phyloP scores from a whole-genome alignment of 2,329 filamentous ascomycete species.

The Cladophialophora immunda region DNA sequence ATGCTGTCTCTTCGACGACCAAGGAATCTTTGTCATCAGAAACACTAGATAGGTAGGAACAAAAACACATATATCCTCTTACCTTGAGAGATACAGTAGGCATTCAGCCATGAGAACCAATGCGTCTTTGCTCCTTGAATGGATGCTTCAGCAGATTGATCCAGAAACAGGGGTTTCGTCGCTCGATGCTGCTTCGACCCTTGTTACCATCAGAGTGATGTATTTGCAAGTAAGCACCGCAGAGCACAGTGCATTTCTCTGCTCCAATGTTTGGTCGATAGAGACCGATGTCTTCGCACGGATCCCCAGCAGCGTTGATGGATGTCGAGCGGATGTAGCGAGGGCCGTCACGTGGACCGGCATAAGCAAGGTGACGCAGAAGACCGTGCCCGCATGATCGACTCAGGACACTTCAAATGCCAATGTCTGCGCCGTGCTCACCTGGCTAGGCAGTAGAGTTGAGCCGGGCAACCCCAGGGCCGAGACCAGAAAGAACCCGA shows the following conservation, averaged over 20 bases:
- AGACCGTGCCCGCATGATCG: neutral
- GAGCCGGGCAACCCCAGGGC: neutral
- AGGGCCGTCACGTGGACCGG: neutral
- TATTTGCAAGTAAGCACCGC: neutral
- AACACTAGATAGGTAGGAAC: neutral
- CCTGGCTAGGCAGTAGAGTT: neutral
- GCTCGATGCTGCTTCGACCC: neutral
- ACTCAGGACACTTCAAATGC: neutral
- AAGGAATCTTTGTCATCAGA: neutral
- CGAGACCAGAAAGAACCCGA: neutral
- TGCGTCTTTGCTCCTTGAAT: neutral
- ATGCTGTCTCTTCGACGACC: neutral
- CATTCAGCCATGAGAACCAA: neutral
- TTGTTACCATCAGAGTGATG: neutral
- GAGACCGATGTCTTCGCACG: neutral
- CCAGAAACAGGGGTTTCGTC: neutral
- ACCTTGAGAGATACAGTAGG: neutral
- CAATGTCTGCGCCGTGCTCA: neutral
- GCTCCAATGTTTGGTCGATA: neutral
- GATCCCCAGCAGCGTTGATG: neutral
- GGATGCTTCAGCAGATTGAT: neutral
- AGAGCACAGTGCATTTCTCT: neutral
- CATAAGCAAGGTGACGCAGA: neutral
- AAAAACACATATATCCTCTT: neutral
- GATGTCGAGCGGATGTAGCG: neutral